A percentile compares a stretch with the other conserved stretches of the same genome.
Conservation (phyloP, 768 basidiomycete species). For the Daedaleopsis nitida region DNA sequence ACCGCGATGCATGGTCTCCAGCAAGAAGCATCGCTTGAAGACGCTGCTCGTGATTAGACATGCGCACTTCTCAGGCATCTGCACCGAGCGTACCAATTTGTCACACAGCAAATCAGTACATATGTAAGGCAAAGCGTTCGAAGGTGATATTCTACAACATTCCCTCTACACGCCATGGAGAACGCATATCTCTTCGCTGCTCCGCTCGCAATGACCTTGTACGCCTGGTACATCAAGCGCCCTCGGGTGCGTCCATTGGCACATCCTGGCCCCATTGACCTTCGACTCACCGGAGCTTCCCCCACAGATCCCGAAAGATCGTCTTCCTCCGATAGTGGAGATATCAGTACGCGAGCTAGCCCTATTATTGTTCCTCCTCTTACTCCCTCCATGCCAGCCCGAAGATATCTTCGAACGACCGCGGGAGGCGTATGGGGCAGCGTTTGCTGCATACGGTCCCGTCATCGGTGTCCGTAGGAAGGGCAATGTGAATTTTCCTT, state of each 20-base stretch:
- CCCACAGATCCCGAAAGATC: constrained; percentile 13
- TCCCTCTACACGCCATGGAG: constrained; percentile 12
- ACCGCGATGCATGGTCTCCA: neutral
- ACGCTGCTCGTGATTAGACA: neutral
- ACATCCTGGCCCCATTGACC: neutral
- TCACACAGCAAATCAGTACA: neutral
- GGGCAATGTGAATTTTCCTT: constrained; percentile 27
- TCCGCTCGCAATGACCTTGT: constrained; percentile 2
- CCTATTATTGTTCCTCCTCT: too few relatives aligned
- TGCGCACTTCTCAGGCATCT: neutral
- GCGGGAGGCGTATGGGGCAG: constrained; percentile 34
- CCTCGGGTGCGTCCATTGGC: constrained; percentile 5
- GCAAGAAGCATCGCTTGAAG: neutral
- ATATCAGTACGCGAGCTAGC: constrained; percentile 8
- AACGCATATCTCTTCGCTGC: constrained; percentile 13
- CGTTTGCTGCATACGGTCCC: constrained; percentile 32
- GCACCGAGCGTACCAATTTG: neutral
- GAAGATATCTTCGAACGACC: constrained; percentile 35
- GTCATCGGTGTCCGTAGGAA: constrained; percentile 36
- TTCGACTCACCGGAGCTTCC: neutral
- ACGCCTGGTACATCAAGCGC: constrained; percentile 6
- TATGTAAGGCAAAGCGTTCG: neutral
- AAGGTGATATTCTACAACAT: neutral
- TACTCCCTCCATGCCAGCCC: constrained; percentile 1
- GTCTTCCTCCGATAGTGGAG: constrained; percentile 22